Evolutionary conservation across 345 rosid species (phyloP).

Genomic region (Adansonia digitata): DNA sequence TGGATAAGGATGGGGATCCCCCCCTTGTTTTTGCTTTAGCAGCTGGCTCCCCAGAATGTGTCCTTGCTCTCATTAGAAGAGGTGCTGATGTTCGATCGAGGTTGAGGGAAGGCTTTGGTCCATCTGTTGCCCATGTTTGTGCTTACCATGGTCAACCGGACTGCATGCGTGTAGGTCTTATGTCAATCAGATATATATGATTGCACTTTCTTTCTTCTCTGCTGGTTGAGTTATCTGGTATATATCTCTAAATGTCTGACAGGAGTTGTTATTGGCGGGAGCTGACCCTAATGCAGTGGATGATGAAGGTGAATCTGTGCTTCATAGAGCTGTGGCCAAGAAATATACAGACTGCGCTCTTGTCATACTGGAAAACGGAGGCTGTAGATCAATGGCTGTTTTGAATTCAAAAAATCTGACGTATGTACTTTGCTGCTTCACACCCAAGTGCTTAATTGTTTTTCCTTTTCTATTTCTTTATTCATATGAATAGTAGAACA

Average conservation of each 20-base stretch:
- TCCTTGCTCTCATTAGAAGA: slow-evolving; percentile 72
- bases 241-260: slow-evolving; percentile 20
- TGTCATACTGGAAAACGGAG: slow-evolving; percentile 20
- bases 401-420: slow-evolving; percentile 71
- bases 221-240: not conserved
- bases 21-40: slow-evolving; percentile 98
- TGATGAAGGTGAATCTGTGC: slow-evolving; percentile 97
- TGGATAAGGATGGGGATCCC: slow-evolving; percentile 95
- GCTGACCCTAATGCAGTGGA: slow-evolving; percentile 42
- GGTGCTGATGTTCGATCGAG: slow-evolving; percentile 82
- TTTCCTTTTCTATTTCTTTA: not conserved
- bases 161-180: slow-evolving; percentile 84
- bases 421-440: slow-evolving; percentile 37
- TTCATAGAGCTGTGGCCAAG: slow-evolving; percentile 84
- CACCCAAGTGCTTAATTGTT: not conserved
- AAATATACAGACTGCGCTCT: slow-evolving; percentile 90
- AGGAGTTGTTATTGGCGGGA: slow-evolving; percentile 94
- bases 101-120: slow-evolving; percentile 86
- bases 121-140: slow-evolving; percentile 96
- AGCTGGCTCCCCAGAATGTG: slow-evolving; percentile 97
- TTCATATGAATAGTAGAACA: not conserved
- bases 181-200: slow-evolving; percentile 7
- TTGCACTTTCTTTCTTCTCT: not conserved
- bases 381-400: slow-evolving; percentile 80
- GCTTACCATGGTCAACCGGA: slow-evolving; percentile 99